Conservation (phyloP, 495 filamentous ascomycete genomes). For the Viridothelium virens region DNA sequence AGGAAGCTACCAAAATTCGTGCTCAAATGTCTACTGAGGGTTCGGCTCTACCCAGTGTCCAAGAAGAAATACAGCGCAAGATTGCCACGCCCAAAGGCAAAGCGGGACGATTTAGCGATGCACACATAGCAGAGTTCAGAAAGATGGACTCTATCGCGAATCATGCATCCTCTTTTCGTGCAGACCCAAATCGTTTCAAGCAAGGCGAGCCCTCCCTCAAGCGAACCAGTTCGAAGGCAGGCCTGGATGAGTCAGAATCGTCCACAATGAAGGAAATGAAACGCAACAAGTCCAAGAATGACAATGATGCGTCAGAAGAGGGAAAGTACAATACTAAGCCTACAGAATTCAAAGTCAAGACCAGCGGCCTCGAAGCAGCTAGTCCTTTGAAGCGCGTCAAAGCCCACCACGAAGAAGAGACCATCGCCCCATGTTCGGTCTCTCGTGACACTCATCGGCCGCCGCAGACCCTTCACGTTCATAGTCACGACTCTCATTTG, state of each 20-base stretch:
- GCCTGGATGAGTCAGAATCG: constrained; percentile 46
- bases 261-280: constrained; percentile 50
- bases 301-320: constrained; percentile 50
- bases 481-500: constrained; percentile 35
- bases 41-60: constrained; percentile 22
- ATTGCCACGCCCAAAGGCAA: constrained; percentile 74
- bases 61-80: constrained; percentile 49
- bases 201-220: constrained; percentile 47
- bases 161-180: constrained; percentile 72
- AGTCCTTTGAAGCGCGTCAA: constrained; percentile 32
- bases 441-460: constrained; percentile 41
- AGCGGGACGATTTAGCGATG: constrained; percentile 65
- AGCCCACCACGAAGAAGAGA: constrained; percentile 47
- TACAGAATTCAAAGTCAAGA: neutral
- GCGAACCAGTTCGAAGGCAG: constrained; percentile 66
- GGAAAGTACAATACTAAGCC: neutral
- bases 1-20: constrained; percentile 60
- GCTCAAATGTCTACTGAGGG: constrained; percentile 46
- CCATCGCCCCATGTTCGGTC: constrained; percentile 46
- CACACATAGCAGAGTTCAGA: constrained; percentile 79
- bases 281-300: constrained; percentile 67
- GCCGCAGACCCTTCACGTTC: constrained; percentile 28
- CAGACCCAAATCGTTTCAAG: constrained; percentile 47
- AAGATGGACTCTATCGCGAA: constrained; percentile 94
- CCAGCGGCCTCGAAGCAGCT: constrained; percentile 7